These are phyloP conservation scores for Trichoderma orchidacearum DNA, from an alignment of 495 filamentous ascomycete genomes.

Conservation along the genomic window DNA sequence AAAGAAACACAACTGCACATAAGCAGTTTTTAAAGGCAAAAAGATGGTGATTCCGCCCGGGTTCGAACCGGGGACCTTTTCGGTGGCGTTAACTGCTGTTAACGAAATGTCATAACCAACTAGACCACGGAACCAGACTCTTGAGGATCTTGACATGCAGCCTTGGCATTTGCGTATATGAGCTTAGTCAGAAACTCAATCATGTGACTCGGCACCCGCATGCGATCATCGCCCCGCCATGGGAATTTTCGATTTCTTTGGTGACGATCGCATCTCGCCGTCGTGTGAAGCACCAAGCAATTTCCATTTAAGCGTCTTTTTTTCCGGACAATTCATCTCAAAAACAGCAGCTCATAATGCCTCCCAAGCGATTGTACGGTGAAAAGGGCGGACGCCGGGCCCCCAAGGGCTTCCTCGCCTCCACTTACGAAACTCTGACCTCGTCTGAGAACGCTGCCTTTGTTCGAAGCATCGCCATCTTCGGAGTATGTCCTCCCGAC, in stretches of 20 bases:
- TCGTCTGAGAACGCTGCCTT: slow-evolving; percentile 62
- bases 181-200: background rate
- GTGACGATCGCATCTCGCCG: background rate
- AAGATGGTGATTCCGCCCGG: slow-evolving; percentile 1
- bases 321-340: background rate
- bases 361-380: slow-evolving; percentile 20
- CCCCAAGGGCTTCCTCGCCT: slow-evolving; percentile 24
- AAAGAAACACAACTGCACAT: too few species aligned
- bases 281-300: background rate
- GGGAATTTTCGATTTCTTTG: background rate
- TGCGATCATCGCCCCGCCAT: background rate
- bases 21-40: background rate
- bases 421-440: slow-evolving; percentile 49
- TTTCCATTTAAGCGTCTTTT: background rate
- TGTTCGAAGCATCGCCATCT: slow-evolving; percentile 57
- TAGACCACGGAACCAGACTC: background rate
- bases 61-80: slow-evolving; percentile 1
- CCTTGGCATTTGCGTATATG: background rate
- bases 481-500: slow-evolving; percentile 45
- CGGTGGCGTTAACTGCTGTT: background rate
- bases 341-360: slow-evolving; percentile 18
- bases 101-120: slow-evolving; percentile 1
- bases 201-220: background rate
- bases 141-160: background rate
- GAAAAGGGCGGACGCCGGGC: slow-evolving; percentile 10